Evolutionary conservation across 2,329 filamentous ascomycete genomes (phyloP).

Genomic region (Sodiomyces alkalinus): DNA sequence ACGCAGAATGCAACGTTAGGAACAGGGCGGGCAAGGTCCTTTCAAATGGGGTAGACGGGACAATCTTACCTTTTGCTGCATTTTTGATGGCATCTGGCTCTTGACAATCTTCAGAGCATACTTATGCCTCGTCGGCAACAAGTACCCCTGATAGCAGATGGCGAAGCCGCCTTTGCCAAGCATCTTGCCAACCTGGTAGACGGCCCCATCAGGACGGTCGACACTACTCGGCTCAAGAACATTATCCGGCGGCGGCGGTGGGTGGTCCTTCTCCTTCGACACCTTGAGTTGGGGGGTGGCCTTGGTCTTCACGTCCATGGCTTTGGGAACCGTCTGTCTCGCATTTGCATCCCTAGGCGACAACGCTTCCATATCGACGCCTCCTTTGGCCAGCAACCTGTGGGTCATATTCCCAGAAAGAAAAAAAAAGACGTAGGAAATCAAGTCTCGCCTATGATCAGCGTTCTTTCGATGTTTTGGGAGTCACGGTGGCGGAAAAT

Average conservation of each 20-base stretch:
- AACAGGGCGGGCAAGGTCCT: not conserved
- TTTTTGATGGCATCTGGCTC: slow-evolving; percentile 67
- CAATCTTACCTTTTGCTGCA: slow-evolving; percentile 62
- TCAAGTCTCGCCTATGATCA: too few relatives aligned
- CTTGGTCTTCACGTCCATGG: slow-evolving; percentile 34
- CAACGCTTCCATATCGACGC: slow-evolving; percentile 44
- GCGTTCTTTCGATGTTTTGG: too few relatives aligned
- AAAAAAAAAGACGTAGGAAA: too few relatives aligned
- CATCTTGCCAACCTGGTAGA: slow-evolving; percentile 59
- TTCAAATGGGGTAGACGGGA: not conserved
- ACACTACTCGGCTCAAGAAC: slow-evolving; percentile 48
- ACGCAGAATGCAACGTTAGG: slow-evolving; percentile 4
- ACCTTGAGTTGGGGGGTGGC: slow-evolving; percentile 29
- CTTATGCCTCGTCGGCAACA: slow-evolving; percentile 49
- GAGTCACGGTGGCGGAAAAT: too few relatives aligned
- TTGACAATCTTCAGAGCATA: slow-evolving; percentile 74
- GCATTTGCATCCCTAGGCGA: slow-evolving; percentile 51
- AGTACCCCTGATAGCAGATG: slow-evolving; percentile 61
- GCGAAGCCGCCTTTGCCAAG: slow-evolving; percentile 73
- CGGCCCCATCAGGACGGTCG: slow-evolving; percentile 53
- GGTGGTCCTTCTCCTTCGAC: slow-evolving; percentile 50
- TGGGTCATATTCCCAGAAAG: too few relatives aligned
- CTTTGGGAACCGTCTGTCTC: slow-evolving; percentile 32
- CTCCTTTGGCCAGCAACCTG: slow-evolving; percentile 32
- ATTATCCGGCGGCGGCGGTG: slow-evolving; percentile 45